Base-by-base conservation (phyloP, 805 yeast species). In the Ogataea saltuana region DNA sequence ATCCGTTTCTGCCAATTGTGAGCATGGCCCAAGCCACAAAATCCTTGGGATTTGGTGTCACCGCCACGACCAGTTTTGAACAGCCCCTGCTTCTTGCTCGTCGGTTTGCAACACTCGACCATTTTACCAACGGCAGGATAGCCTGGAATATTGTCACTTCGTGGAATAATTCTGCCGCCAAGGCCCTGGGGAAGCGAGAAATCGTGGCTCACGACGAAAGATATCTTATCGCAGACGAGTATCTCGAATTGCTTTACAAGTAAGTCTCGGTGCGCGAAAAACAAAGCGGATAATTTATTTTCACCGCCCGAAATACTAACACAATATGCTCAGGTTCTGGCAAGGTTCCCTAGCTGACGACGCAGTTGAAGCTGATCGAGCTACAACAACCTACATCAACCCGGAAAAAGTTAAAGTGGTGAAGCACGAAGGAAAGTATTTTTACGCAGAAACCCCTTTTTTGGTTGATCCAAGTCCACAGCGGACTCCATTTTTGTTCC, bases 1-100 rank as follows among this genome's bases (percentile, higher is more conserved):
- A 42, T 43, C 19, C 57, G 54, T 55, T 63, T 33, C 60, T 64
- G 6, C 58, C 63, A n/a, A 61, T 70, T 3, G 49, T 66, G 9
- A 71, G 70, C 3, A 67, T 72, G 65, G 22, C 37, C 45, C 59
- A 16, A 58, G 67, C 18, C 54, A 64, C 36, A 57, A 63, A 50
- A 31, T 51, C 58, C 28, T 40, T 63, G 16, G 45, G 56, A n/a
- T 61, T 63, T 48, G 66, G 63, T 18, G 50, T 61, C n/a, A 63
- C 67, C 11, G 60, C 58, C 38, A 49, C 58, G 16, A 63, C 67
- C 13, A 59, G 60, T 21, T 60, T 61, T 48, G 65, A 61, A 39
- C 54, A 56, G 11, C 65, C 65, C 2, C 57, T 58, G 31, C 61
- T 56, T 44, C 59, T 61, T 17, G 53, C 59, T 19, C 54, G 65